Evolutionary conservation across 345 rosid genomes (phyloP), one percentile per base, ranked within the genome.

Genomic region (Salix exigua): DNA sequence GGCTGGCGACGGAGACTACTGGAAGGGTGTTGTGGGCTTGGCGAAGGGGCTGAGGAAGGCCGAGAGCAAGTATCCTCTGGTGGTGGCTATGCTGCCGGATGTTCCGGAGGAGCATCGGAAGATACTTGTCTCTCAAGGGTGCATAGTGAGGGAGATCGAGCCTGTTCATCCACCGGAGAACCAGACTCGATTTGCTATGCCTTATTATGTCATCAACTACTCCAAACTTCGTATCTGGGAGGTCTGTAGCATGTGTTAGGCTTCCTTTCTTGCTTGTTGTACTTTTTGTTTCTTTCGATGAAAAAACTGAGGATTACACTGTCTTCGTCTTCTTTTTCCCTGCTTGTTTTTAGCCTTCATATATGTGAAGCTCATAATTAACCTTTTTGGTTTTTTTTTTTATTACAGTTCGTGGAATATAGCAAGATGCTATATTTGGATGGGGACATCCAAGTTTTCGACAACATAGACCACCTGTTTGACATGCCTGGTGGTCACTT

Each of bases 151-250:
- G 0, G 96, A 91, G 83, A 91, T 93, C 26, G 92, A 88, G 42
- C 97, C 97, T 33, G 78, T 90, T 68, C 70, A 90, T 73, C 98
- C 98, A 30, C 93, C 97, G 0, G 89, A 87, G 46, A 89, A 86
- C 74, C 93, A 88, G 68, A 77, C 88, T 77, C 85, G 86, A 78
- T 93, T 89, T 17, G 94, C 94, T 64, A 89, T 90, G 96, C 88
- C 97, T 1, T 87, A 93, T 74, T 93, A 86, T 58, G 94, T 90
- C 46, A 89, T 93, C 81, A 93, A 91, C 84, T 93, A 93, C 88
- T 91, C 96, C 55, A 91, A 93, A 78, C 91, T 93, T 21, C 94
- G 94, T 60, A 91, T 93, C 25, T 91, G 94, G 98, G 91, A 89
- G 71, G 97, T 91, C 86, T 80, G 88, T 75, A 4, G 1, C 25